phyloP scores from a whole-genome alignment of 352 stramenopile species.

The Globisporangium parvum region DNA sequence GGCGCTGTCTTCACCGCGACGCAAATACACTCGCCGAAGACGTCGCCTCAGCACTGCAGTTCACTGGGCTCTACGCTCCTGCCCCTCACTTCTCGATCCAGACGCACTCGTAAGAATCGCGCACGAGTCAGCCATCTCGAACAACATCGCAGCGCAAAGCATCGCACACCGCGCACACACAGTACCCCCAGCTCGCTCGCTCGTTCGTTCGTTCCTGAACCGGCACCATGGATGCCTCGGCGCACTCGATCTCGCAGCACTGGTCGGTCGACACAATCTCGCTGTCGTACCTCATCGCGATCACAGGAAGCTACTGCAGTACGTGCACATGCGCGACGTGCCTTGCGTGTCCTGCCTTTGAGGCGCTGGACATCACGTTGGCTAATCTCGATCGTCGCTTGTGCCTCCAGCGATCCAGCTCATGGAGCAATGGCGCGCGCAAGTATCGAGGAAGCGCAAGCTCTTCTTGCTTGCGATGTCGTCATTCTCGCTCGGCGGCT shows the following conservation, averaged over 20 bases:
- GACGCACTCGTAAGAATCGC: neutral
- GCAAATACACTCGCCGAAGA: too few relatives aligned
- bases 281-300: slow-evolving; percentile 48
- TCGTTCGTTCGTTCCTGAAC: too few relatives aligned
- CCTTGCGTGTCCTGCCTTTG: neutral
- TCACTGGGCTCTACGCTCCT: too few relatives aligned
- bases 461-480: slow-evolving; percentile 33
- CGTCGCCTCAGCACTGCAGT: too few relatives aligned
- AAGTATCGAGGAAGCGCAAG: slow-evolving; percentile 26
- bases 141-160: too few relatives aligned
- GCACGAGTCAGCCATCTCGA: too few relatives aligned
- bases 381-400: neutral
- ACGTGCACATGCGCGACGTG: slow-evolving; percentile 16
- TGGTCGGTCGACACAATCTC: slow-evolving; percentile 38
- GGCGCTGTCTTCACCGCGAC: too few relatives aligned
- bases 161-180: too few relatives aligned
- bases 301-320: slow-evolving; percentile 66
- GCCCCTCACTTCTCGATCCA: neutral
- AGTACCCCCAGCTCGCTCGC: neutral
- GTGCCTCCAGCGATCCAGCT: slow-evolving; percentile 47
- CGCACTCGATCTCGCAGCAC: slow-evolving; percentile 22
- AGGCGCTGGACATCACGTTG: neutral
- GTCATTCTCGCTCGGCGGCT: slow-evolving; percentile 40
- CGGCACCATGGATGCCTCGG: neutral
- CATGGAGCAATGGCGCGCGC: slow-evolving; percentile 67